Evolutionary conservation across 306 rosid genomes (phyloP), one percentile per base, ranked within the genome.

Genomic region (Spatholobus suberectus): DNA sequence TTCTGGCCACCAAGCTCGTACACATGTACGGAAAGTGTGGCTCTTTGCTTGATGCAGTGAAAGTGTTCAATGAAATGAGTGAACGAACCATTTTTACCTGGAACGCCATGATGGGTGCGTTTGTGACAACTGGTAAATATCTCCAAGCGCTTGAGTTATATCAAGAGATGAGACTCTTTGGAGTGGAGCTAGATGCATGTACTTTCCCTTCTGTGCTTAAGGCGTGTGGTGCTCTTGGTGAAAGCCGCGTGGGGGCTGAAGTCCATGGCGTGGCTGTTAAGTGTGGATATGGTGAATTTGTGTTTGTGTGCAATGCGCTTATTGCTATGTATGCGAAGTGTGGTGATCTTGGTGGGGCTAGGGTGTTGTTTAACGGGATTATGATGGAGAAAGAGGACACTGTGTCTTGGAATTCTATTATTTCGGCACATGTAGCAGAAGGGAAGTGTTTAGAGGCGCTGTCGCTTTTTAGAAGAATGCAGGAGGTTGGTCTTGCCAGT

Each of bases 81-180:
- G 71, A 79, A 0, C 87, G 91, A 83, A 91, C 94, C 0, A 79
- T 90, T 86, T 93, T 88, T 71, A 87, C 95, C 9, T 93, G 95
- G 94, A 93, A 93, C 75, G 95, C 92, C 9, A 88, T 93, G 89
- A 70, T 90, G 70, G 92, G 91, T 14, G 94, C 97, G n/a, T 90
- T 40, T 40, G 90, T 85, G 43, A 83, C 92, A n/a, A 83, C 79
- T 67, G 89, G 89, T 63, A 86, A 86, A 52, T 88, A 88, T 54
- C 10, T 74, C 2, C 79, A 74, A 73, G 94, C 92, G 7, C 65
- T 89, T 71, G 87, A 84, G 54, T 63, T 93, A 77, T 93, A 88
- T 57, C 73, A 70, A 38, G 85, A 88, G 41, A 93, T 93, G 95
- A 72, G 94, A 51, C 72, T 37, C 71, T 76, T 70, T 32, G 92